These are phyloP conservation scores for Fomitopsis pinicola DNA, from an alignment of 1,284 basidiomycete genomes.

Conservation along the genomic window DNA sequence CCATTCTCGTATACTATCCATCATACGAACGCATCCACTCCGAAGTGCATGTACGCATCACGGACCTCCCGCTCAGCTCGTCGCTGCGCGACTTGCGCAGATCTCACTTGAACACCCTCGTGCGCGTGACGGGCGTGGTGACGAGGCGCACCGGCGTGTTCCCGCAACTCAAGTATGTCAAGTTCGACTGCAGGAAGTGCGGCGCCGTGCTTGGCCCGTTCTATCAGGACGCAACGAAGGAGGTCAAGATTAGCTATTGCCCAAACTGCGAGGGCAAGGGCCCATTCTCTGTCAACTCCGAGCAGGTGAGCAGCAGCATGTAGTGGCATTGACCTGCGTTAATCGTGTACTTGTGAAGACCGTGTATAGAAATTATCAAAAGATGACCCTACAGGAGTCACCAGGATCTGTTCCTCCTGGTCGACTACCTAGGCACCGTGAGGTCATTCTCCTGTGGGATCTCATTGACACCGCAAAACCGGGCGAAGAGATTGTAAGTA, in stretches of 20 bases:
- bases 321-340: not conserved
- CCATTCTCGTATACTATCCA: constrained; percentile 94
- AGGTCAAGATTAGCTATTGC: constrained; percentile 94
- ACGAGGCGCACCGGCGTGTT: constrained; percentile 96
- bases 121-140: constrained; percentile 96
- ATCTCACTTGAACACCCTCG: constrained; percentile 90
- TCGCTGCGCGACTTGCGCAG: constrained; percentile 94
- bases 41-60: constrained; percentile 96
- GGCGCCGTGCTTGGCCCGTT: constrained; percentile 92
- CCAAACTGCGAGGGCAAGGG: constrained; percentile 92
- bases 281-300: constrained; percentile 95
- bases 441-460: constrained; percentile 97
- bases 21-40: constrained; percentile 96
- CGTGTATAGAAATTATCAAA: constrained; percentile 98
- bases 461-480: constrained; percentile 97
- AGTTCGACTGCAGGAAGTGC: constrained; percentile 96
- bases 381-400: constrained; percentile 97
- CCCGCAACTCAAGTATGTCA: constrained; percentile 98
- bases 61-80: constrained; percentile 86
- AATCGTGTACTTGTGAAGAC: constrained; percentile 53
- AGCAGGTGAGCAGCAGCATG: constrained; percentile 59
- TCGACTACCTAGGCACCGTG: constrained; percentile 92
- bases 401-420: constrained; percentile 98
- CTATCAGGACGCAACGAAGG: constrained; percentile 94
- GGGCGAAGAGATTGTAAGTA: constrained; percentile 91